These are phyloP conservation scores for Mycena floridula DNA, from an alignment of 768 basidiomycete genomes.

Conservation along the genomic window DNA sequence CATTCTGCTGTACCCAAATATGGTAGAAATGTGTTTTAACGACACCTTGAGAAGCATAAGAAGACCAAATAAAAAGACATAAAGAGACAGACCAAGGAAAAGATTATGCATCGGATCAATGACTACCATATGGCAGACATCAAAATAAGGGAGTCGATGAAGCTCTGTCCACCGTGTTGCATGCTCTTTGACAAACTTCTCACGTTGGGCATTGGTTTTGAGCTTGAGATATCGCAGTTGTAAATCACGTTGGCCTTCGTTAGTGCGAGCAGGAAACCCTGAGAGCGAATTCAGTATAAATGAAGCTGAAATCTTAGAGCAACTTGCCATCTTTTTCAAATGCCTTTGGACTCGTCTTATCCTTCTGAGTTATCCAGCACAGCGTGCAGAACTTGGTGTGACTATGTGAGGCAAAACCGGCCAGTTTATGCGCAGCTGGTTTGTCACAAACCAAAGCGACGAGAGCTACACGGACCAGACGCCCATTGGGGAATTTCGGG, in stretches of 20 bases:
- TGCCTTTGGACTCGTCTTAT: slow-evolving; percentile 14
- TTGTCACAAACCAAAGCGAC: slow-evolving; percentile 30
- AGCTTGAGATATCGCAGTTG: slow-evolving; percentile 7
- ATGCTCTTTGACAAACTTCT: slow-evolving; percentile 12
- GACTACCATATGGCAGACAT: slow-evolving; percentile 18
- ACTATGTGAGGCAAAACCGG: slow-evolving; percentile 20
- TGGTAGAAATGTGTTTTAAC: slow-evolving; percentile 17
- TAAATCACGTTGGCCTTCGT: slow-evolving; percentile 8
- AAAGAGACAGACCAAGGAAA: slow-evolving; percentile 14
- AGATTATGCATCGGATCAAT: slow-evolving; percentile 29
- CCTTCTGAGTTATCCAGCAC: slow-evolving; percentile 24
- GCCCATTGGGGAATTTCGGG: slow-evolving; percentile 19
- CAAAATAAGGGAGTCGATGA: slow-evolving; percentile 21
- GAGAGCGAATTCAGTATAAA: neutral
- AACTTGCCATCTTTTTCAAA: slow-evolving; percentile 14
- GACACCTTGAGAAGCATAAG: slow-evolving; percentile 6
- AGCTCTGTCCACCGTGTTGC: slow-evolving; percentile 19
- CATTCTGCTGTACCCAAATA: slow-evolving; percentile 15
- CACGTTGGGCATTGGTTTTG: slow-evolving; percentile 1
- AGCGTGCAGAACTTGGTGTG: slow-evolving; percentile 28
- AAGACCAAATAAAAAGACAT: neutral
- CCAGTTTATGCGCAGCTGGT: slow-evolving; percentile 29
- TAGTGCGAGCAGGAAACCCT: slow-evolving; percentile 3
- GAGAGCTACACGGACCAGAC: slow-evolving; percentile 22
- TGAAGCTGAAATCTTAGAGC: neutral